Percentiles rank a stretch among this genome's conserved stretches.
phyloP scores from a whole-genome alignment of 148 eudicot species.

The Chenopodium quinoa region DNA sequence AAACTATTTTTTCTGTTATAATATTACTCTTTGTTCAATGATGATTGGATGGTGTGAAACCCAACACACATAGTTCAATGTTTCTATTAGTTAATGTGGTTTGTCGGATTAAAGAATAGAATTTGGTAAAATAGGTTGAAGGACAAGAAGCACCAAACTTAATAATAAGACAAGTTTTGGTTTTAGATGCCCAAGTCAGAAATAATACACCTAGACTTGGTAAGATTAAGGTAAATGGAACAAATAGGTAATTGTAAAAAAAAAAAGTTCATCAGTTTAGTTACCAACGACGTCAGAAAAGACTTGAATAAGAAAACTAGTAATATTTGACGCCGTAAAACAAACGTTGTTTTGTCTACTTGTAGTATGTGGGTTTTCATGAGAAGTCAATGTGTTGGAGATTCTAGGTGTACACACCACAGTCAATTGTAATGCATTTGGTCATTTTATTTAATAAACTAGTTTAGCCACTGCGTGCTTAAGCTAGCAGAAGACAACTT shows the following conservation, averaged over 20 bases:
- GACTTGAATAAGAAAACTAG: background rate
- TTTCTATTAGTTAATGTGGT: background rate
- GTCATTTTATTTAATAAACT: too few species aligned
- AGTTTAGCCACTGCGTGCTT: too few species aligned
- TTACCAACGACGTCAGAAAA: background rate
- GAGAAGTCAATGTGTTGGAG: background rate
- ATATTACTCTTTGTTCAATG: background rate
- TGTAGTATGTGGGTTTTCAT: background rate
- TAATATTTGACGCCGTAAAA: background rate
- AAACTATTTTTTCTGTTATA: too few species aligned
- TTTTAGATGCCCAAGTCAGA: background rate
- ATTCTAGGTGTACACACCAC: background rate
- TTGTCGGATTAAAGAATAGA: constrained; percentile 2
- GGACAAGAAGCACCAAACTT: background rate
- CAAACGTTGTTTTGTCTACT: background rate
- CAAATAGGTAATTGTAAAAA: background rate
- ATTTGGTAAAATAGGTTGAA: background rate
- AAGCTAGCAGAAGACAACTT: too few species aligned
- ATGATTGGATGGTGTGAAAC: background rate
- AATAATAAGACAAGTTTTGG: background rate
- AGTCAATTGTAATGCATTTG: background rate
- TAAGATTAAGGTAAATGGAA: background rate
- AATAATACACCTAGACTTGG: background rate
- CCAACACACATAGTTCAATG: background rate
- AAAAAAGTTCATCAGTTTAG: background rate